Base-by-base conservation (phyloP, 768 basidiomycete species). In the Suillus ampliporus region DNA sequence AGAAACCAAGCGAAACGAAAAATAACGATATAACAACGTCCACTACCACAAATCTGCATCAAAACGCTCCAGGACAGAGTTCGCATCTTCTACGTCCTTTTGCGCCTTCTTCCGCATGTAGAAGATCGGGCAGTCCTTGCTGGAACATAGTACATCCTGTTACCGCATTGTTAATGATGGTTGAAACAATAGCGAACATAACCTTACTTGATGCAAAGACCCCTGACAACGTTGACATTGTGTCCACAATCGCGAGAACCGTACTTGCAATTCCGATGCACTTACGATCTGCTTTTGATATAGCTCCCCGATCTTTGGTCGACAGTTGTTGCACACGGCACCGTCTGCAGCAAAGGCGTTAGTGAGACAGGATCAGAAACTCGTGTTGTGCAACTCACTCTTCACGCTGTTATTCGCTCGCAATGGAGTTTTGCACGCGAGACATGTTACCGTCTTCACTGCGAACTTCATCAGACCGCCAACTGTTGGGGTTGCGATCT, bases 391-490 rank as follows among this genome's bases (percentile, higher is more conserved):
- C 14, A 11, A 21, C 86, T 62, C 61, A 91, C 92, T 86, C 67
- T 84, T 74, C 53, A 89, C 80, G 71, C 93, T 93, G 71, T 96
- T 95, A 68, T 84, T 91, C 5, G 84, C 76, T 50, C 86, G 83
- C 64, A 99, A 72, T 10, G 94, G 89, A 0, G 97, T 97, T 76
- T 95, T 97, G 78, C 97, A 99, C 0, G 97, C 94, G 53, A 99
- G 80, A 71, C 97, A 99, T 2, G 94, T 99, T 4, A 91, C 87
- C 0, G 92, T 97, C 78, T 95, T 97, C 34, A 98, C 95, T 0
- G 96, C 95, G 70, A 98, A 99, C 74, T 97, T 98, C 97, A 99
- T 99, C 58, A 99, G 76, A 28, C 97, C 97, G 19, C 97, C 97
- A 11, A 95, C 87, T 0, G 94, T 96, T 0, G 97, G 97, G 1